These are phyloP conservation scores for Chrysosporium queenslandicum DNA, from an alignment of 2,329 filamentous ascomycete genomes.

Conservation along the genomic window DNA sequence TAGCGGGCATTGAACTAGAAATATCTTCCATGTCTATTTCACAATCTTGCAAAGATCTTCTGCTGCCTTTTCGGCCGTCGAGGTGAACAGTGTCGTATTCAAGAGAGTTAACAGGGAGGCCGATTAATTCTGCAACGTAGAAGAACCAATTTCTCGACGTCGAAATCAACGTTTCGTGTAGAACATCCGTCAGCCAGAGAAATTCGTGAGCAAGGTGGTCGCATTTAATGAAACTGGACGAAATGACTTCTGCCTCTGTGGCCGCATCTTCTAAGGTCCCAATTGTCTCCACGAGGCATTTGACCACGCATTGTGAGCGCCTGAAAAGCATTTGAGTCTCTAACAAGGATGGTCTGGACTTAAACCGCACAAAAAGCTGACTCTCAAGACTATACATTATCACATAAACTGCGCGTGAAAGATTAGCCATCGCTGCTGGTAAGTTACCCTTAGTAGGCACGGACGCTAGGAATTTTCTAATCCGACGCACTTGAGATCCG, in stretches of 20 bases:
- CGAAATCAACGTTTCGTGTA: slow-evolving; percentile 56
- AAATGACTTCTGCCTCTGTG: slow-evolving; percentile 53
- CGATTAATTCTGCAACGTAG: slow-evolving; percentile 64
- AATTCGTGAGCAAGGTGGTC: slow-evolving; percentile 56
- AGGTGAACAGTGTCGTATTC: slow-evolving; percentile 27
- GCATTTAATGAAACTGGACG: slow-evolving; percentile 52
- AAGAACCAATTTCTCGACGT: slow-evolving; percentile 58
- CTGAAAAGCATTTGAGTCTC: slow-evolving; percentile 32
- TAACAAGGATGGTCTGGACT: slow-evolving; percentile 26
- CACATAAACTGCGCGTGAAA: slow-evolving; percentile 28
- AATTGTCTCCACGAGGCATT: slow-evolving; percentile 29
- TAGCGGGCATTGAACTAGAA: slow-evolving; percentile 49
- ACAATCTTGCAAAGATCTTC: slow-evolving; percentile 52
- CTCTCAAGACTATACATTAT: slow-evolving; percentile 32
- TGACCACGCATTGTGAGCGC: slow-evolving; percentile 31
- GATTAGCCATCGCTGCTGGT: slow-evolving; percentile 28
- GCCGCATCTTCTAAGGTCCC: slow-evolving; percentile 39
- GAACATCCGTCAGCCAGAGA: slow-evolving; percentile 51
- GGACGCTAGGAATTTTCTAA: slow-evolving; percentile 29
- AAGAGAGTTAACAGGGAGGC: slow-evolving; percentile 51
- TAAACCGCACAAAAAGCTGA: slow-evolving; percentile 24
- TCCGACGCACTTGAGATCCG: slow-evolving; percentile 30
- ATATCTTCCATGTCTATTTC: slow-evolving; percentile 24
- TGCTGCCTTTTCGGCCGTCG: slow-evolving; percentile 15
- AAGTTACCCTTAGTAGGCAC: slow-evolving; percentile 22